Base-by-base conservation (phyloP, 768 basidiomycete genomes). In the Tricholoma hemisulphureum region DNA sequence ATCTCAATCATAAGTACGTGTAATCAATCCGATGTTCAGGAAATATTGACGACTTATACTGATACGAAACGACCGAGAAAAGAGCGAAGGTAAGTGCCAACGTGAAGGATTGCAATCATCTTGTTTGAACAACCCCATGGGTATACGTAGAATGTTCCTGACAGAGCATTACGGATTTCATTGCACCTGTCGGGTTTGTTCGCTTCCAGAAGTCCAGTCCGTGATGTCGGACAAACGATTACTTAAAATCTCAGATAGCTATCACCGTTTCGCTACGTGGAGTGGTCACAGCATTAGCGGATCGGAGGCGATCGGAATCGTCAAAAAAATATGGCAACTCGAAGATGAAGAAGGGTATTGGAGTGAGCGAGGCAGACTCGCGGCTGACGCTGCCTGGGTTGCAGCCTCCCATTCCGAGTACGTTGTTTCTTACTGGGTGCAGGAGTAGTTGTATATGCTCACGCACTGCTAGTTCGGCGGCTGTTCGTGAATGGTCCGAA, bases 331-430 rank as follows among this genome's bases (percentile, higher is more conserved):
- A 21, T 88, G 86, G 86, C 59, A 70, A 9, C 56, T 85, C 6
- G 86, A 81, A 29, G 80, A 83, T 32, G 76, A 81, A 61, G 87
- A 88, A 70, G 84, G 83, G 0, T 88, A 88, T 63, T 80, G 77
- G 77, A 86, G 85, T 64, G 86, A 85, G 70, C 74, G 86, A 35
- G 87, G 86, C 9, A 73, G 78, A 60, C 72, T 88, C 3, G 85
- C 86, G 6, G 81, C 82, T 23, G 86, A 88, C 65, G 83, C 81
- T 9, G 76, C 76, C 6, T 80, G 75, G 73, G 78, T 88, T 18
- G 83, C 86, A 7, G 83, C 82, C 13, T 74, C 85, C 4, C 85
- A 87, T 72, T 80, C 77, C 6, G 84, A 87, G 86, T 87, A 66
- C 71, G 86, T 74, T 13, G 18, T 6, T 26, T 32, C 23, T 31